Percentiles rank a stretch among this genome's conserved stretches.
phyloP scores from a whole-genome alignment of 192 early-diverging fungal genomes.

The Spizellomyces sp. region DNA sequence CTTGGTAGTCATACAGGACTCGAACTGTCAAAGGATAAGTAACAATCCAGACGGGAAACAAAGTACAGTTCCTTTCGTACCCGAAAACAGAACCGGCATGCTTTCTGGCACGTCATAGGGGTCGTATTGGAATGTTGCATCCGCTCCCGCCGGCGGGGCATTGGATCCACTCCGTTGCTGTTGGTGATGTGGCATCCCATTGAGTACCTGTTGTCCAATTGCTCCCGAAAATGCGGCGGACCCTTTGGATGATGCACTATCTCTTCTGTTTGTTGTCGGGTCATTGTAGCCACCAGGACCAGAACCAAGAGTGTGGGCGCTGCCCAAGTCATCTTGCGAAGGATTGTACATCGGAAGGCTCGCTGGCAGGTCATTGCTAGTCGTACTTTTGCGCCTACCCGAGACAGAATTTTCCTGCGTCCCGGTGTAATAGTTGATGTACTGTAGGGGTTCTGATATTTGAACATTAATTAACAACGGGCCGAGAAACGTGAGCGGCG shows the following conservation, averaged over 20 bases:
- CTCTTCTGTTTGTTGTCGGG: background rate
- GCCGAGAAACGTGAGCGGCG: background rate
- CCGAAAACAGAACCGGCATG: slow-evolving; percentile 39
- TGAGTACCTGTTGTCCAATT: background rate
- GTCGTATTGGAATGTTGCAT: slow-evolving; percentile 48
- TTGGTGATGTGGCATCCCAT: background rate
- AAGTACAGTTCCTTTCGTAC: slow-evolving; percentile 14
- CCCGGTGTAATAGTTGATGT: slow-evolving; percentile 48
- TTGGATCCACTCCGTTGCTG: background rate
- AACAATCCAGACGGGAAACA: background rate
- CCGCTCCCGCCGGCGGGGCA: slow-evolving; percentile 9
- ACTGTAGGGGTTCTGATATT: slow-evolving; percentile 37
- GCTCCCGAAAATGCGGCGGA: background rate
- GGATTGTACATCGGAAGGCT: too few relatives aligned
- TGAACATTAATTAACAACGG: background rate
- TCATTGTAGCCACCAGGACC: background rate
- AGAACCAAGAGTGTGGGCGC: background rate
- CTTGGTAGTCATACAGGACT: slow-evolving; percentile 52
- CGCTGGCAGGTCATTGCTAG: background rate
- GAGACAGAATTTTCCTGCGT: slow-evolving; percentile 31
- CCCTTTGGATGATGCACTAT: background rate
- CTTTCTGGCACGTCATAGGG: slow-evolving; percentile 47
- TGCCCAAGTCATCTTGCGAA: background rate
- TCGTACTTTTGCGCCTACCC: slow-evolving; percentile 10
- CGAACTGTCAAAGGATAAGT: slow-evolving; percentile 34